Evolutionary conservation across 2,329 filamentous ascomycete genomes (phyloP).

Genomic region (Helminthosporium solani): DNA sequence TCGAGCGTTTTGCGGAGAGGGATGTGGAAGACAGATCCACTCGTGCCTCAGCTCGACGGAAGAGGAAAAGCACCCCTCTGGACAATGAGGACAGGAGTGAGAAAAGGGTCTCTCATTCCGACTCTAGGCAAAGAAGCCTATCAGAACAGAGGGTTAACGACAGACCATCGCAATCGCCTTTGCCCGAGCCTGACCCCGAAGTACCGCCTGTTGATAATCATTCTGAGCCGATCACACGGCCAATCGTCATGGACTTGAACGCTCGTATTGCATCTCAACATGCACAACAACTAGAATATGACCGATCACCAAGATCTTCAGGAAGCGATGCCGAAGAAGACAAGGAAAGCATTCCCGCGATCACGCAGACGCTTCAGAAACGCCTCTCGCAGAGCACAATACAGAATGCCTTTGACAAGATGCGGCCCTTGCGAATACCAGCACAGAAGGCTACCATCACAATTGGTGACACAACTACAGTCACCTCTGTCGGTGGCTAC

Average conservation of each 20-base stretch:
- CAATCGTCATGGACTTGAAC: constrained; percentile 44
- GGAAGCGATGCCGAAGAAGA: constrained; percentile 12
- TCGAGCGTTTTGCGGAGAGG: constrained; percentile 35
- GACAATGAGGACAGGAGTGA: constrained; percentile 7
- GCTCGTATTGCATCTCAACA: constrained; percentile 39
- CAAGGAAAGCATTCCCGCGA: constrained; percentile 27
- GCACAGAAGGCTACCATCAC: constrained; percentile 72
- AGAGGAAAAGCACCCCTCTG: constrained; percentile 12
- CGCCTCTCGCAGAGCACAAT: constrained; percentile 46
- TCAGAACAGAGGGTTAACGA: constrained; percentile 1
- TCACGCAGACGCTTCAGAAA: constrained; percentile 34
- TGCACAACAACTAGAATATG: constrained; percentile 18
- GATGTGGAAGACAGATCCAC: constrained; percentile 25
- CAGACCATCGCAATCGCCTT: constrained; percentile 12
- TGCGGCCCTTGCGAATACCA: constrained; percentile 63
- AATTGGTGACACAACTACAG: constrained; percentile 67
- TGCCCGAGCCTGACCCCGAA: constrained; percentile 25
- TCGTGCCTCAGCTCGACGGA: constrained; percentile 9
- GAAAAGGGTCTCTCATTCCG: constrained; percentile 6
- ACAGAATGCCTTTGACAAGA: constrained; percentile 63
- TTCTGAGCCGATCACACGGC: constrained; percentile 15
- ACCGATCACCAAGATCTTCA: constrained; percentile 11
- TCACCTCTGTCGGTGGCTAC: constrained; percentile 61
- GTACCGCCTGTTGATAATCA: constrained; percentile 6
- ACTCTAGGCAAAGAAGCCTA: constrained; percentile 3